Percentiles rank a stretch among this genome's conserved stretches.
Evolutionary conservation across 1,139 yeast genomes (phyloP).

Genomic region (Hyphopichia buzzinii): DNA sequence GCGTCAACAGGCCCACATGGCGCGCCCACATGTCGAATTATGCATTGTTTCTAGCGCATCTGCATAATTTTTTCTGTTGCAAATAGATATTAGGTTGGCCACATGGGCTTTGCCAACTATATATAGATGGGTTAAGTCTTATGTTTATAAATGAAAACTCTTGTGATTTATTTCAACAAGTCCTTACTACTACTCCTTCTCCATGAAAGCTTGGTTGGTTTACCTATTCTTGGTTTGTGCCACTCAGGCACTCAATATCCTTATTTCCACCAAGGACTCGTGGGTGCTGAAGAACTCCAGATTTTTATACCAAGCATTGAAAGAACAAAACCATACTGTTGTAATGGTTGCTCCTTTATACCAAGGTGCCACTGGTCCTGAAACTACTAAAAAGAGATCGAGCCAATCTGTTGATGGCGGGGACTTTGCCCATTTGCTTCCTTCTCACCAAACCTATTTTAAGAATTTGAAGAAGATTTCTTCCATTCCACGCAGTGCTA

Average conservation of each 20-base stretch:
- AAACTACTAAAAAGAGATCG: background rate
- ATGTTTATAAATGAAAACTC: no score
- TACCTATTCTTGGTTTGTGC: background rate
- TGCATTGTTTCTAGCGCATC: no score
- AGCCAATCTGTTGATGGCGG: conserved; percentile 24
- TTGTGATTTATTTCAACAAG: no score
- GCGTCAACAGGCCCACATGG: no score
- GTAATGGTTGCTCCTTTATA: conserved; percentile 33
- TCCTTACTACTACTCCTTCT: no score
- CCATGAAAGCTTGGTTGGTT: background rate
- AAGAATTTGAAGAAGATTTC: conserved; percentile 17
- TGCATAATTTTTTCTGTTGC: no score
- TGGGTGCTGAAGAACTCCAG: conserved; percentile 40
- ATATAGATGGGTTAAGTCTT: no score
- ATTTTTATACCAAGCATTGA: conserved; percentile 24
- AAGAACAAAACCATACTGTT: conserved; percentile 29
- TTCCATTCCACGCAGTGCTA: conserved; percentile 17
- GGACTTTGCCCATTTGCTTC: conserved; percentile 34
- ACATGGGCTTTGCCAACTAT: no score
- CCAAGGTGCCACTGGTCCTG: conserved; percentile 8
- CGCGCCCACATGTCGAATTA: no score
- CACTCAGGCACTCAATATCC: conserved; percentile 22
- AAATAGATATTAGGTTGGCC: no score
- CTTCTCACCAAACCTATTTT: conserved; percentile 31
- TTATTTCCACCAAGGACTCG: conserved; percentile 36